Base-by-base conservation (phyloP, 805 yeast genomes). In the Barnettozyma sp. region DNA sequence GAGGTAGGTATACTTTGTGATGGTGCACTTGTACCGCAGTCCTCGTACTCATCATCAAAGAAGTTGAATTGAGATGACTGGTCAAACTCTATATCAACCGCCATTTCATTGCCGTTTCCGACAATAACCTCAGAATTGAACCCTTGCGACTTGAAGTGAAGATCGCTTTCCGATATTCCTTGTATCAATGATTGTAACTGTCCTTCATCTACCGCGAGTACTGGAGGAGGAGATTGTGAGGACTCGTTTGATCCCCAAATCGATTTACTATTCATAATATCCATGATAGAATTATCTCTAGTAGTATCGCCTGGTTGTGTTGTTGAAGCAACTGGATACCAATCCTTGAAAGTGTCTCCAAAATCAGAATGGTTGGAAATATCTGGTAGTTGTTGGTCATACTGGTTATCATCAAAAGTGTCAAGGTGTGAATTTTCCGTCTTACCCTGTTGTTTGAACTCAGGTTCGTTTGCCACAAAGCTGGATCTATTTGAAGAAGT, bases 311-410 rank as follows among this genome's bases (percentile, higher is more conserved):
- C 26, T n/a, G 12, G 35, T n/a, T 24, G 14, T 9, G 25, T 36
- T 30, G 10, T 25, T 13, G 21, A 27, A 25, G 30, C 36, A 9
- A 38, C 17, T 16, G 44, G 26, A 22, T 54, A 50, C 49, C 66
- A 57, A 14, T 55, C 55, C 20, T 54, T 54, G 48, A 71, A 68
- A 30, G 68, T 69, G 31, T 55, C 54, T 32, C 61, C 73, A 49
- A 71, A 65, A 12, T 70, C 75, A 3, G 76, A 69, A 29, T 68
- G 70, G 23, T 60, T 61, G 1, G 73, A 63, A 19, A 69, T 33
- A 41, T 71, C 71, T 4, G 76, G 76, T 33, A 71, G 56, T 18
- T 33, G 25, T 26, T 33, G 7, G 7, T 20, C 33, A 4, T 38
- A 30, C 4, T 20, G 8, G 9, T 25, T 30, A 22, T 30, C 16